Evolutionary conservation across 495 filamentous ascomycete genomes (phyloP), one percentile per base, ranked within the genome.

Genomic region (Talaromyces thailandensis): DNA sequence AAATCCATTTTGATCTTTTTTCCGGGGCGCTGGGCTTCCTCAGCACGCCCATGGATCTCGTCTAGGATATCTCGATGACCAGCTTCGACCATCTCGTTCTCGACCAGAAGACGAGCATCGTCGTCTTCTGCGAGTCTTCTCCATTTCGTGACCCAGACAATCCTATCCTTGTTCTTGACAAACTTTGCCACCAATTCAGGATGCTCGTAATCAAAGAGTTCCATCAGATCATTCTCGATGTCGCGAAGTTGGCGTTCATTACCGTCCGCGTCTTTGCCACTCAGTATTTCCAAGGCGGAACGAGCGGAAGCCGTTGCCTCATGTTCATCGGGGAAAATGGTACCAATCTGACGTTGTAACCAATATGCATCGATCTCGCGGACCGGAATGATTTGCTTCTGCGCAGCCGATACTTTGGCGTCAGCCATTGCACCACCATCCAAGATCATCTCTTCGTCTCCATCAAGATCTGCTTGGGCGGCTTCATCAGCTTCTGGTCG

Each of bases 191-290:
- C 94, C 50, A 96, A 82, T 52, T 97, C 93, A 59, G 94, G 90
- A 69, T 96, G 88, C 68, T 98, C 94, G 67, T 95, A 99, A 67
- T 98, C 93, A 64, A 99, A 96, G 0, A 98, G 84, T 68, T 97
- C 95, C 88, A 97, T 97, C 57, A 99, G 77, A 58, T 98, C 95
- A 69, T 99, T 99, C 70, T 99, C 94, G 64, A 96, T 91, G 65
- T 99, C 93, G 64, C 93, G 87, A 23, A 96, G 76, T 11, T 88
- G 82, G 67, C 86, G 90, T 65, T 93, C 90, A 60, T 92, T 87
- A 11, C 87, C 88, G 65, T 95, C 88, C 32, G 95, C 92, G 1
- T 85, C 79, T 28, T 84, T 79, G 4, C 87, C 90, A 31, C 85
- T 85, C 21, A 99, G 79, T 45, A 94, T 93, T 31, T 89, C 84